Base-by-base conservation (phyloP, 352 stramenopile genomes). In the Blastocystis sp. region DNA sequence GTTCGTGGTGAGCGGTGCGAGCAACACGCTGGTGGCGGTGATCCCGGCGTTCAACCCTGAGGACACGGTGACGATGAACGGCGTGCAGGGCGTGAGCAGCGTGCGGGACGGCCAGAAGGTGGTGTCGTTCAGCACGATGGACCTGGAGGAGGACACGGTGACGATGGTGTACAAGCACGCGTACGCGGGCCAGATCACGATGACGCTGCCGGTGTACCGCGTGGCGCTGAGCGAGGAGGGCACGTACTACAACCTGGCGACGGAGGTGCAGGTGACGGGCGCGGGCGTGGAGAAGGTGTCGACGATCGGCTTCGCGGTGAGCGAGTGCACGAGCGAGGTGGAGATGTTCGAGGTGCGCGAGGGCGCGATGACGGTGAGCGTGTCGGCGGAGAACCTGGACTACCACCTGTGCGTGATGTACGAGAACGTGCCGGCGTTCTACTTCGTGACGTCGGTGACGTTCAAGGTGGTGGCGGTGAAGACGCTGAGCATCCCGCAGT, bases 1-100 rank as follows among this genome's bases (percentile, higher is more conserved):
- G 9, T 84, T 69, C 48, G 74, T 84, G 40, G 74, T 84, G 74
- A 84, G 57, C 45, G 74, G 74, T 17, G 74, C 74, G 48, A 84
- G 74, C 28, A 84, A 84, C 74, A 59, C 28, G 40, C 61, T 84
- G 54, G 3, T 14, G 1, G 57, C 66, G 40, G 4, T 69, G 54
- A 84, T 84, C 69, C 52, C 74, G 21, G 74, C 74, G 1, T 84
- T 70, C 54, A 84, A 84, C 61, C 42, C 57, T 40, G 74, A 69
- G 28, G 74, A 84, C 45, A 69, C 48, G 38, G 60, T 84, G 34
- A 84, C 74, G 42, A 17, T 84, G 54, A 52, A 84, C 34, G 74
- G 74, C 21, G 74, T 48, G 54, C 7, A 43, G 2, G 74, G 54
- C 19, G 17, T 48, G 3, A 38, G 34, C 9, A 24, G 34, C 17